Conservation (phyloP, 169 alveolate genomes). For the Neospora caninum region DNA sequence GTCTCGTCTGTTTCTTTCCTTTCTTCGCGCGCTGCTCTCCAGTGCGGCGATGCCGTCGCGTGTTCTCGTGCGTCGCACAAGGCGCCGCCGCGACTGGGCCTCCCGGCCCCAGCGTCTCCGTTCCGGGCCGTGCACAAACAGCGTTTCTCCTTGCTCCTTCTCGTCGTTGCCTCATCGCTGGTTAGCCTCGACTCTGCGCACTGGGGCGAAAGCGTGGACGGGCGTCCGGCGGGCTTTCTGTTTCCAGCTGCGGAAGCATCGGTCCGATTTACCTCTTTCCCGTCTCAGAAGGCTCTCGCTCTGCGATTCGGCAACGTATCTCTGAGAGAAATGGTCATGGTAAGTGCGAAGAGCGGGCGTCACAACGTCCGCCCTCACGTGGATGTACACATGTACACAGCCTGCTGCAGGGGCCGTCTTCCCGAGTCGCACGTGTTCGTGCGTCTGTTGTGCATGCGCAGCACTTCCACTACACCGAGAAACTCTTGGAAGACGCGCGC, state of each 20-base stretch:
- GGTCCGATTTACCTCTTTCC: background rate
- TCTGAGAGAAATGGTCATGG: constrained; percentile 1
- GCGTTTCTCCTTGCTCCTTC: background rate
- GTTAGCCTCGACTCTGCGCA: background rate
- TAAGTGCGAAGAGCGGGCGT: background rate
- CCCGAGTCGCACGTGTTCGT: too few species aligned
- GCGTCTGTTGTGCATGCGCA: background rate
- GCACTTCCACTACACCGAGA: constrained; percentile 33
- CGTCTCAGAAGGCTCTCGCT: background rate
- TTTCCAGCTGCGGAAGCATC: background rate
- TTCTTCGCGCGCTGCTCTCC: background rate
- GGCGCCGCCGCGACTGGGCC: too few species aligned
- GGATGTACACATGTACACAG: too few species aligned
- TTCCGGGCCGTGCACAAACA: background rate
- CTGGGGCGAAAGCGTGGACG: background rate
- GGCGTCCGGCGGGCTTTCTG: background rate
- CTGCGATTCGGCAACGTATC: background rate
- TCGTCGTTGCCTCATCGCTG: background rate
- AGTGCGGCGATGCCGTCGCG: too few species aligned
- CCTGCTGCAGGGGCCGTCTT: too few species aligned
- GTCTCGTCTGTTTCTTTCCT: background rate
- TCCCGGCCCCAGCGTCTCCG: background rate
- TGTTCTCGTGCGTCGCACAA: too few species aligned
- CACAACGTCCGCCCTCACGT: too few species aligned
- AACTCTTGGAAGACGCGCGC: background rate